Evolutionary conservation across 129 eudicot species (phyloP).

Genomic region (Glebionis coronaria): DNA sequence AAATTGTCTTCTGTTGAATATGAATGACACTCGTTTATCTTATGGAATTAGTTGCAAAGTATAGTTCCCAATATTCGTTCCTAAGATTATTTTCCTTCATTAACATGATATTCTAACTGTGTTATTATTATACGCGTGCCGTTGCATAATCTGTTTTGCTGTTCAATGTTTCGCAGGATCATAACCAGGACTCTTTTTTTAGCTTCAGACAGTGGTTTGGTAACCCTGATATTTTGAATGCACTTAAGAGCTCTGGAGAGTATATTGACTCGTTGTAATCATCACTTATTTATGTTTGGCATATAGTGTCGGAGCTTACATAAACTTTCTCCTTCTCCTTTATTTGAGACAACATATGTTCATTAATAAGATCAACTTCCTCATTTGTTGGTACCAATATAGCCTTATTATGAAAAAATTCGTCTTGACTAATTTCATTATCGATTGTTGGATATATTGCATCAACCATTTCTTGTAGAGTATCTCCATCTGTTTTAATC

Average conservation of each 20-base stretch:
- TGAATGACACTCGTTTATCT: background rate
- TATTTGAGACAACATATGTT: background rate
- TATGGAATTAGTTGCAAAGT: background rate
- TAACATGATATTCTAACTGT: background rate
- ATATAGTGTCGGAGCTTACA: too few relatives aligned
- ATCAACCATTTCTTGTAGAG: background rate
- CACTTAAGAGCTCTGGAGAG: background rate
- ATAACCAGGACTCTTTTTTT: too few relatives aligned
- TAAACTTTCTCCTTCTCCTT: background rate
- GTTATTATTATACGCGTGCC: background rate
- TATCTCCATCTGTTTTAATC: background rate
- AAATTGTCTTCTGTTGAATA: background rate
- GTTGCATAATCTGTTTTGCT: background rate
- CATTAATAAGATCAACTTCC: background rate
- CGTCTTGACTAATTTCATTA: background rate
- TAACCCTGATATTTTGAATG: background rate
- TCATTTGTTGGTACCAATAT: background rate
- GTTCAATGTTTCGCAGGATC: background rate
- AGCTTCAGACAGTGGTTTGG: background rate
- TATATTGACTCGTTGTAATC: background rate
- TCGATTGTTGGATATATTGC: background rate
- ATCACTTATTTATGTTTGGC: too few relatives aligned
- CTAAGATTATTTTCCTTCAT: background rate
- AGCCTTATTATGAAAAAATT: background rate
- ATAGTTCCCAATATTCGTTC: background rate